Conservation (phyloP, 2,329 filamentous ascomycete genomes). For the Coleophoma cylindrospora region DNA sequence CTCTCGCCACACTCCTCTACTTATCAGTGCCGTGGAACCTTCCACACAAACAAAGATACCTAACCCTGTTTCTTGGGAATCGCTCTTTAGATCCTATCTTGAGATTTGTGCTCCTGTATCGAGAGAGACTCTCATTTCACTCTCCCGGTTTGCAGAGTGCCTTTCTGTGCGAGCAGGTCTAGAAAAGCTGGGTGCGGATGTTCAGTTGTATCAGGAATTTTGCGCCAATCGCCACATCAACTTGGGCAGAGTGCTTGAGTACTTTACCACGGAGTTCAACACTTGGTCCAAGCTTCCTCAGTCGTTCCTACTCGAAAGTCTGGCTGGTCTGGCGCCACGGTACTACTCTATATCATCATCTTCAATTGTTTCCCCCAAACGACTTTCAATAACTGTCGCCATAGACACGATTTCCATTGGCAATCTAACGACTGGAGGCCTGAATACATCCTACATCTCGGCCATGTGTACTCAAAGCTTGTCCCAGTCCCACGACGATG, state of each 20-base stretch:
- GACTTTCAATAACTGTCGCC: constrained; percentile 33
- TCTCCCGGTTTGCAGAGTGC: constrained; percentile 32
- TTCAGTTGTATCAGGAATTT: neutral
- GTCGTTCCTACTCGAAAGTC: constrained; percentile 47
- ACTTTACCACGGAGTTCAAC: constrained; percentile 20
- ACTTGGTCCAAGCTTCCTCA: constrained; percentile 29
- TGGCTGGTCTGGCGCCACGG: constrained; percentile 50
- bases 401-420: constrained; percentile 17
- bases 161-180: constrained; percentile 10
- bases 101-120: constrained; percentile 36
- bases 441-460: neutral
- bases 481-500: neutral
- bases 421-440: neutral
- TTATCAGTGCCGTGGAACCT: neutral
- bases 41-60: neutral
- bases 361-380: constrained; percentile 33
- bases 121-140: constrained; percentile 28
- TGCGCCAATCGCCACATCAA: neutral
- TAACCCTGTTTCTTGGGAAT: constrained; percentile 16
- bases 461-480: neutral
- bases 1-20: constrained; percentile 1
- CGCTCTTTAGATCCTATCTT: constrained; percentile 36
- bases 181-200: neutral
- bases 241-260: constrained; percentile 5
- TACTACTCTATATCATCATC: constrained; percentile 59